These are phyloP conservation scores for Phytophthora meadii DNA, from an alignment of 352 stramenopile genomes.

Conservation along the genomic window DNA sequence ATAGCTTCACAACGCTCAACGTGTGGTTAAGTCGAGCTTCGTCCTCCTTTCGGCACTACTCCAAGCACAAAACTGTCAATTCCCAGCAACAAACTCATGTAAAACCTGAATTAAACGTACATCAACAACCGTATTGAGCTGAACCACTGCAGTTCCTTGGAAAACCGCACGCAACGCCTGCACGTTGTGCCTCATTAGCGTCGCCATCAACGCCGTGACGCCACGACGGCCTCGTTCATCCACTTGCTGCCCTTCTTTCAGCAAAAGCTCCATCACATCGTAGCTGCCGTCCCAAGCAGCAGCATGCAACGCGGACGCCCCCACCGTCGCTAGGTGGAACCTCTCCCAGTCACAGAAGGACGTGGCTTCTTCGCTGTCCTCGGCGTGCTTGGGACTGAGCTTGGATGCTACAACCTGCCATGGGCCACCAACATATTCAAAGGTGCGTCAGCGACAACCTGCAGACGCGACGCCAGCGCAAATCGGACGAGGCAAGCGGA, in stretches of 20 bases:
- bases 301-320: conserved; percentile 42
- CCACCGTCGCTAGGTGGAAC: conserved; percentile 43
- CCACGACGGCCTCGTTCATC: conserved; percentile 32
- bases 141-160: conserved; percentile 29
- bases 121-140: conserved; percentile 44
- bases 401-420: conserved; percentile 31
- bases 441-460: conserved; percentile 22
- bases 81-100: not conserved
- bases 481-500: conserved; percentile 36
- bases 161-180: conserved; percentile 47
- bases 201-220: conserved; percentile 43
- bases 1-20: conserved; percentile 35
- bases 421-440: conserved; percentile 2
- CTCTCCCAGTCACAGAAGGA: conserved; percentile 47
- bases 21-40: conserved; percentile 34
- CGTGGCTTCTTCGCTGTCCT: conserved; percentile 26
- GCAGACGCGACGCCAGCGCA: conserved; percentile 27
- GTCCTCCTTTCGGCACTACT: conserved; percentile 43
- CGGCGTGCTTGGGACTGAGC: conserved; percentile 17
- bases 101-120: conserved; percentile 15
- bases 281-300: conserved; percentile 42
- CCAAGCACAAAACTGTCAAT: not conserved
- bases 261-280: conserved; percentile 35
- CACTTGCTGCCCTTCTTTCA: conserved; percentile 34
- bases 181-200: conserved; percentile 44